Conservation (phyloP, 306 rosid genomes). For the cucumber (Cucumis sativus) region Cucumber_9930_V3 NC_026658.2:2247001-2247500, state of each 20-base stretch:
- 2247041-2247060: not conserved
- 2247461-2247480: too few relatives aligned
- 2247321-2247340: not conserved
- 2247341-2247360: not conserved
- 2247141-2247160: not conserved
- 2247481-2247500: too few relatives aligned
- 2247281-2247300: not conserved
- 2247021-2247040: not conserved
- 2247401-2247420: not conserved
- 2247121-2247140: not conserved
- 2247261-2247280: not conserved
- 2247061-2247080: too few relatives aligned
- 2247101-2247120: not conserved
- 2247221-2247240: not conserved
- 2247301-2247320: not conserved
- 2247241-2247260: not conserved
- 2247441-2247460: too few relatives aligned
- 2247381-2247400: not conserved
- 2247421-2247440: too few relatives aligned
- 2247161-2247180: not conserved
- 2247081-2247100: not conserved
- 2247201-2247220: not conserved
- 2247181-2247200: not conserved
- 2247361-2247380: not conserved
- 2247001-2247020: not conserved